phyloP scores from a whole-genome alignment of 2,329 filamentous ascomycete species.

The Elsinoe arachidis region DNA sequence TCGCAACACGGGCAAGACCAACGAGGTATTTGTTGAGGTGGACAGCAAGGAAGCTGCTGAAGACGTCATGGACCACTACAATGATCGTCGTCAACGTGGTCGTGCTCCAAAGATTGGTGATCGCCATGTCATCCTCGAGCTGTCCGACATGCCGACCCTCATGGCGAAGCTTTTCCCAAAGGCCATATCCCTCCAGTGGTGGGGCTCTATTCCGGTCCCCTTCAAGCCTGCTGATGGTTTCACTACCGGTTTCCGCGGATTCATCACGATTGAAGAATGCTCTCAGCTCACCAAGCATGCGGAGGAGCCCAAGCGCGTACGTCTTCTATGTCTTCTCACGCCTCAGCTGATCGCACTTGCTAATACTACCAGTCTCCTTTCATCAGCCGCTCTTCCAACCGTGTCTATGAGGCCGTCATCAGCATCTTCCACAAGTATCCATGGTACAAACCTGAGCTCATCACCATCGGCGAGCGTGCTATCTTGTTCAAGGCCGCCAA shows the following conservation, averaged over 20 bases:
- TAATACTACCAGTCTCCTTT: conserved; percentile 38
- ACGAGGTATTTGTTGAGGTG: conserved; percentile 46
- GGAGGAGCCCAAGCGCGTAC: conserved; percentile 41
- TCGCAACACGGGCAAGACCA: conserved; percentile 48
- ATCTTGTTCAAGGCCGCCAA: conserved; percentile 32
- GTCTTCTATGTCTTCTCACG: conserved; percentile 24
- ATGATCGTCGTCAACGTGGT: conserved; percentile 28
- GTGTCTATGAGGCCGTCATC: conserved; percentile 46
- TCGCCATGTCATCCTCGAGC: conserved; percentile 38
- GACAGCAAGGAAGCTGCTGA: conserved; percentile 31
- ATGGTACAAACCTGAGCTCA: conserved; percentile 38
- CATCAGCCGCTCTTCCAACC: conserved; percentile 40
- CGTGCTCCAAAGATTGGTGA: conserved; percentile 39
- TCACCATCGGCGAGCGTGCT: conserved; percentile 41
- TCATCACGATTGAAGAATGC: conserved; percentile 44
- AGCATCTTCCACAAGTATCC: conserved; percentile 47
- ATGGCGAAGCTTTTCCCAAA: conserved; percentile 44
- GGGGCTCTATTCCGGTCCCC: conserved; percentile 28
- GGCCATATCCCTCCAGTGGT: conserved; percentile 43
- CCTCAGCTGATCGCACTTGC: neutral
- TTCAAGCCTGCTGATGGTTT: conserved; percentile 32
- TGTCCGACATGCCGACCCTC: conserved; percentile 42
- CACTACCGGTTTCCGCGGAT: conserved; percentile 43
- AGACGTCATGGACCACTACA: conserved; percentile 30
- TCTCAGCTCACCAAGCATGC: conserved; percentile 39